These are phyloP conservation scores for Schizosaccharomyces japonicus DNA, from an alignment of 805 yeast species.

Conservation along the genomic window DNA sequence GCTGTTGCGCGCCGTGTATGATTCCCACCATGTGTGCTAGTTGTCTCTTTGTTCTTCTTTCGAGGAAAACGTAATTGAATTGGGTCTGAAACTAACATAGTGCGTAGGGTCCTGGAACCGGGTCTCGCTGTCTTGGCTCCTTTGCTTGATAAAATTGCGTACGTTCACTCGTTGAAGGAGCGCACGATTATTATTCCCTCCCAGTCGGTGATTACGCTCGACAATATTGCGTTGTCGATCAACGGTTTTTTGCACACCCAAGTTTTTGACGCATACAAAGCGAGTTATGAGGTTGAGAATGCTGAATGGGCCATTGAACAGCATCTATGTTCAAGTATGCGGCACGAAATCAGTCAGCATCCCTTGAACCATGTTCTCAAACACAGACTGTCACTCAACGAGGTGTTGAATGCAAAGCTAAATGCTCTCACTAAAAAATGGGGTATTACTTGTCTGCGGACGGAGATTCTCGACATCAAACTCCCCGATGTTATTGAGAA, in stretches of 20 bases:
- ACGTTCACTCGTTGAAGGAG: constrained; percentile 64
- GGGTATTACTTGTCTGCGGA: constrained; percentile 67
- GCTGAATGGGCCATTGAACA: constrained; percentile 68
- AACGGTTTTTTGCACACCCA: constrained; percentile 64
- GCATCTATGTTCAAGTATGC: constrained; percentile 75
- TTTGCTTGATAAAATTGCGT: constrained; percentile 47
- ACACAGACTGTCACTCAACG: constrained; percentile 43
- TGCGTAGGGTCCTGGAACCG: constrained; percentile 33
- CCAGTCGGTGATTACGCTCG: constrained; percentile 67
- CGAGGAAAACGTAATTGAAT: background rate
- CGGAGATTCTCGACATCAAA: constrained; percentile 70
- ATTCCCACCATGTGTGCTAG: constrained; percentile 9
- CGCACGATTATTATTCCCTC: constrained; percentile 66
- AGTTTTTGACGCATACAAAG: constrained; percentile 62
- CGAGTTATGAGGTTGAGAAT: constrained; percentile 71
- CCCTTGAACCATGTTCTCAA: constrained; percentile 53
- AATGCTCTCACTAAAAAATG: constrained; percentile 68
- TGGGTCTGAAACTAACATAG: background rate
- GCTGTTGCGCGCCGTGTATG: constrained; percentile 9
- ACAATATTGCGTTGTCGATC: constrained; percentile 61
- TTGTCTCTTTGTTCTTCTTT: background rate
- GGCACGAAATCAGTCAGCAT: constrained; percentile 69
- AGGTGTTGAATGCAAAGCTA: constrained; percentile 50
- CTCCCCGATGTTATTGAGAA: constrained; percentile 68
- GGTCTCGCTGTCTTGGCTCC: constrained; percentile 59